Base-by-base conservation (phyloP, 73 alveolate genomes). In the Durusdinium trenchii region DNA sequence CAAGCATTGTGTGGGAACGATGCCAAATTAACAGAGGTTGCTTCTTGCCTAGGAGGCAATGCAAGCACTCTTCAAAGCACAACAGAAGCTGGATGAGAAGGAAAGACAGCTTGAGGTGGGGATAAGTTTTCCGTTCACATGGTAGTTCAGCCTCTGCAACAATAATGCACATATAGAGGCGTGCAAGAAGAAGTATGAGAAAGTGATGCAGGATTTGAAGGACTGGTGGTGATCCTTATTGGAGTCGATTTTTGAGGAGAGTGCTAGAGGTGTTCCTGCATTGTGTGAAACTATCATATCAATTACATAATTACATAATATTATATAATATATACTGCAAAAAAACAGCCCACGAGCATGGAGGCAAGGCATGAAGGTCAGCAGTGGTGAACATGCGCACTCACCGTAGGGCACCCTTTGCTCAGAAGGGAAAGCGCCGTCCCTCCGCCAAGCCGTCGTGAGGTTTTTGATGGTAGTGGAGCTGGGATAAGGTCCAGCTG, bases 141-240 rank as follows among this genome's bases (percentile, higher is more conserved):
- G 30, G 35, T 54, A 38, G 67, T 12, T 28, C 23, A 26, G 14
- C 35, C 36, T 42, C 5, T 20, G 43, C 46, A 23, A 14, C 36
- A 85, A 57, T 6, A 2, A 42, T 32, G 18, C 54, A 75, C 40
- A 12, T 5, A 23, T 38, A 18, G 50, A 90, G 97, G 97, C 87
- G 51, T 90, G 97, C 97, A 90, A 75, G 47, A 52, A 46, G 87
- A 90, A 90, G 75, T 90, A 90, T n/a, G 97, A 90, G 57, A 90
- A 90, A 36, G 60, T 69, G 54, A 64, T 90, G 76, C n/a, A 90
- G 78, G 97, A 90, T 69, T 76, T 90, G 76, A 64, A 90, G 97
- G 97, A 47, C 50, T 12, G 43, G n/a, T n/a, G n/a, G n/a, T n/a
- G n/a, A n/a, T 20, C 36, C 7, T 69, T 14, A 5, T 14, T 69